Conservation (phyloP, 148 eudicot species). For the Polygonum maritimum region DNA sequence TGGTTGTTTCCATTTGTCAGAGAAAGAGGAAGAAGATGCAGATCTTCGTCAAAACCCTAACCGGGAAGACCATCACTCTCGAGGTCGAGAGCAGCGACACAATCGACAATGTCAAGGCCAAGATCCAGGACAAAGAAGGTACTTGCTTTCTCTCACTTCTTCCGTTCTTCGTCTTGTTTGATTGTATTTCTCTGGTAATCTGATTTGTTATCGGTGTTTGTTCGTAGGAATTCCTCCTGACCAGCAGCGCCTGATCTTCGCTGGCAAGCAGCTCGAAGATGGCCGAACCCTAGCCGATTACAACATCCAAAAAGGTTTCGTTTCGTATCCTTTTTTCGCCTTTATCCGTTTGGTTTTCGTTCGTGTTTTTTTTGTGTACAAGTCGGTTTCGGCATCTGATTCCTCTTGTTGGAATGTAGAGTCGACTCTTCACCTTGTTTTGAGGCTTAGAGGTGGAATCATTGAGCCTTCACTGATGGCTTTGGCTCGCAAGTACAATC, state of each 20-base stretch:
- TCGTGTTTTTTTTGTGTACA: not conserved
- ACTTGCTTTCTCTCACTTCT: not conserved
- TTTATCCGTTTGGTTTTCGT: not conserved
- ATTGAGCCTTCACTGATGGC: slow-evolving; percentile 24
- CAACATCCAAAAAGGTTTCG: slow-evolving; percentile 30
- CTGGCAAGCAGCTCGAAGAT: slow-evolving; percentile 29
- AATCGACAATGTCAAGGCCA: slow-evolving; percentile 16
- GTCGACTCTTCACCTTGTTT: slow-evolving; percentile 25
- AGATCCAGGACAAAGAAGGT: slow-evolving; percentile 21
- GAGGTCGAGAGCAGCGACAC: slow-evolving; percentile 29
- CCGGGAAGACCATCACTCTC: slow-evolving; percentile 30
- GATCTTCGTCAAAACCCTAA: slow-evolving; percentile 38
- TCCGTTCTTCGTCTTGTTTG: not conserved
- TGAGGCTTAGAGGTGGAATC: slow-evolving; percentile 31
- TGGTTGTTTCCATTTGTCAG: not conserved
- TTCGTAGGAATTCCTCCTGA: slow-evolving; percentile 19
- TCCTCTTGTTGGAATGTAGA: slow-evolving; percentile 5
- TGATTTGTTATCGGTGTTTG: not conserved
- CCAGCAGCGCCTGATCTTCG: slow-evolving; percentile 23
- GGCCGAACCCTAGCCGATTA: slow-evolving; percentile 34
- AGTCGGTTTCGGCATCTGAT: not conserved
- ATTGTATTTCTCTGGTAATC: not conserved
- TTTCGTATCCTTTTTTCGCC: too few species aligned
- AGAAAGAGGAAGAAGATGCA: slow-evolving; percentile 20
- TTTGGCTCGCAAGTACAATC: slow-evolving; percentile 33